phyloP scores from a whole-genome alignment of 148 eudicot species.

The Talinum fruticosum region DNA sequence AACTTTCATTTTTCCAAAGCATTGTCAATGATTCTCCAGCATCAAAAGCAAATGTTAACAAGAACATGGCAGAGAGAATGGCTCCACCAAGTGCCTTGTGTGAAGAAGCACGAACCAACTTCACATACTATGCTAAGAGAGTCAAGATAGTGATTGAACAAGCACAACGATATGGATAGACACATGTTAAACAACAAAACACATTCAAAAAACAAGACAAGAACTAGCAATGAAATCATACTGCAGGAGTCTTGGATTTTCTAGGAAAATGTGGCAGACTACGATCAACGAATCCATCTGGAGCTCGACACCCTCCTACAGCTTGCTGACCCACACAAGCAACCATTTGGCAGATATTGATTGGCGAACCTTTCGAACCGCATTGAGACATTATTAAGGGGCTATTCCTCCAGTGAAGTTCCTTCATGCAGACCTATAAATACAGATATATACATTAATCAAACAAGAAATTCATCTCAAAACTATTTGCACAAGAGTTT shows the following conservation, averaged over 20 bases:
- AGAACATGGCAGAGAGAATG: neutral
- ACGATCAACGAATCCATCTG: constrained; percentile 87
- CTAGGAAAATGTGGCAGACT: constrained; percentile 87
- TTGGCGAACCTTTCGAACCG: constrained; percentile 95
- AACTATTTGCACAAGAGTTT: neutral
- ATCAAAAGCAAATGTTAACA: too few species aligned
- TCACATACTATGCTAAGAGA: neutral
- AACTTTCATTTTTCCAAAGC: too few species aligned
- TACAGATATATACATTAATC: constrained; percentile 15
- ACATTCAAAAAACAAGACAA: neutral
- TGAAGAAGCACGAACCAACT: neutral
- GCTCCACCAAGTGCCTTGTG: neutral
- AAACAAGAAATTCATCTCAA: neutral
- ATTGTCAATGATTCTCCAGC: too few species aligned
- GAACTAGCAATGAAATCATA: constrained; percentile 36
- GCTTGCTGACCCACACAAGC: constrained; percentile 99
- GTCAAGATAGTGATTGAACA: neutral
- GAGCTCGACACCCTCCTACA: constrained; percentile 92
- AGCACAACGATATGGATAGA: neutral
- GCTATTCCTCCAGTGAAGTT: constrained; percentile 91
- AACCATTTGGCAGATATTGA: constrained; percentile 97
- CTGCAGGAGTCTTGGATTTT: constrained; percentile 67
- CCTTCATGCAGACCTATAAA: constrained; percentile 68
- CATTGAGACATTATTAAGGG: constrained; percentile 94
- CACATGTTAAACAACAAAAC: neutral